A percentile compares a stretch with the other conserved stretches of the same genome.
Conservation (phyloP, 2,329 filamentous ascomycete species). For the Aspergillus oerlinghausenensis region DNA sequence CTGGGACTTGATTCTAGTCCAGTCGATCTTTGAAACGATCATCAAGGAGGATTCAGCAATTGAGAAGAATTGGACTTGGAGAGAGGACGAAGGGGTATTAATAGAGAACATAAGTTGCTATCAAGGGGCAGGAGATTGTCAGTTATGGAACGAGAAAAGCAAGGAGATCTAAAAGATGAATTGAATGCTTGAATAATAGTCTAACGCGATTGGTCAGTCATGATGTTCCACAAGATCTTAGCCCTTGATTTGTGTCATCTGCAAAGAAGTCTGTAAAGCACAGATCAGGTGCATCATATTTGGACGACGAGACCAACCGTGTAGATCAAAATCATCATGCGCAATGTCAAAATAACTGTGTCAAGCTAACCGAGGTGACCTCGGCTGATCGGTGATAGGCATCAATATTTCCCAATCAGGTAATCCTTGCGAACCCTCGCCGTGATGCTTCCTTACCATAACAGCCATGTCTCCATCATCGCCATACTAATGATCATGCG, state of each 20-base stretch:
- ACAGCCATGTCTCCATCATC: not conserved
- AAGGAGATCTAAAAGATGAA: not conserved
- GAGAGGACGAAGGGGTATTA: not conserved
- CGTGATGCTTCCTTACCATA: not conserved
- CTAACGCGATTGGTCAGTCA: not conserved
- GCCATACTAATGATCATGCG: not conserved
- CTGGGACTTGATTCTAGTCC: not conserved
- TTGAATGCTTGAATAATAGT: not conserved
- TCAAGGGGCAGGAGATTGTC: not conserved
- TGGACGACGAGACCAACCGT: not conserved
- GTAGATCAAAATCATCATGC: not conserved
- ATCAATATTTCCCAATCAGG: conserved; percentile 13
- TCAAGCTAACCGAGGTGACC: not conserved
- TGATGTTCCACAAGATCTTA: not conserved
- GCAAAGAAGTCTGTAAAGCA: too few species aligned
- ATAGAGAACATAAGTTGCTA: too few species aligned
- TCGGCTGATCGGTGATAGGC: not conserved
- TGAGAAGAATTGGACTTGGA: too few species aligned
- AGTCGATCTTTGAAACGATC: not conserved
- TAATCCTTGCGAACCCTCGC: conserved; percentile 15
- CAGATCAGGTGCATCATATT: not conserved
- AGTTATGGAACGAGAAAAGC: not conserved
- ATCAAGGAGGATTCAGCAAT: not conserved
- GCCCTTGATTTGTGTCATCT: too few species aligned
- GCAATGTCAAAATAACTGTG: not conserved